phyloP scores from a whole-genome alignment of 148 eudicot species.

The Gaultheria prostrata region DNA sequence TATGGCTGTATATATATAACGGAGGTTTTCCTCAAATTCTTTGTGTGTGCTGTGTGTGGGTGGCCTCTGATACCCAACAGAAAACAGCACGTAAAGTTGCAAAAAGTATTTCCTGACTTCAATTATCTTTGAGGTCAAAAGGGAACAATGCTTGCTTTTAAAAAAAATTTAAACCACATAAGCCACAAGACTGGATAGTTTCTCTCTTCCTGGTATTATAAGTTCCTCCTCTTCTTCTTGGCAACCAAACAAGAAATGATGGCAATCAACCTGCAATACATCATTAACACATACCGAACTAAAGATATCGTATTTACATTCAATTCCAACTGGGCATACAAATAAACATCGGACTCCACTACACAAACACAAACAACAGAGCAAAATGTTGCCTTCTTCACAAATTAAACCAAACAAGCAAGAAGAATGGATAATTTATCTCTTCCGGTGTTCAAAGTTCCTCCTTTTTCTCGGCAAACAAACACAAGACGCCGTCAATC shows the following conservation, averaged over 20 bases:
- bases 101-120: neutral
- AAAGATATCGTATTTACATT: neutral
- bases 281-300: neutral
- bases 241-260: constrained; percentile 8
- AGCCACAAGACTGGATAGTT: neutral
- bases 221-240: neutral
- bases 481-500: too few species aligned
- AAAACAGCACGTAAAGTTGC: neutral
- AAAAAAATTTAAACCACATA: neutral
- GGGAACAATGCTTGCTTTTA: too few species aligned
- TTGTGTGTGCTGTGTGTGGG: too few species aligned
- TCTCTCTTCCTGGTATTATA: neutral
- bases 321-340: neutral
- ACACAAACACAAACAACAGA: neutral
- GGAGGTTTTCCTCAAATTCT: too few species aligned
- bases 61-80: too few species aligned
- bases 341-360: too few species aligned
- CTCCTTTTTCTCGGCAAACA: too few species aligned
- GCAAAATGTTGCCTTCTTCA: too few species aligned
- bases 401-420: too few species aligned
- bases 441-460: too few species aligned
- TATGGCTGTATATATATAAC: too few species aligned
- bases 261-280: neutral
- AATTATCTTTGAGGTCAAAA: neutral
- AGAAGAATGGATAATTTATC: too few species aligned